Evolutionary conservation across 2,329 filamentous ascomycete species (phyloP).

Genomic region (Beauveria sp.): DNA sequence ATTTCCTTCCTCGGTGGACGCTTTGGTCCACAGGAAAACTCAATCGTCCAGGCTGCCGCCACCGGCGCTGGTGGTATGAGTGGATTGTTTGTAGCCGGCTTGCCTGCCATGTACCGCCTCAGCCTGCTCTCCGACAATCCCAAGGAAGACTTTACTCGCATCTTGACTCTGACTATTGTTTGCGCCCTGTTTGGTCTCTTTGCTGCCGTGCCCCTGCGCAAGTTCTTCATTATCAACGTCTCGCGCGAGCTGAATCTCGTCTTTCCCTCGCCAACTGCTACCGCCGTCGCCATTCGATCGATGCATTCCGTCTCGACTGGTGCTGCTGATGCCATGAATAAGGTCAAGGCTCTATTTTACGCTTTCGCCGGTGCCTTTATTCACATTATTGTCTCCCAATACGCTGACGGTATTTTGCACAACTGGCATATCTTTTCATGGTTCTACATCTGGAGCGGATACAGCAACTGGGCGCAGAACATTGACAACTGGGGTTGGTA

Average conservation of each 20-base stretch:
- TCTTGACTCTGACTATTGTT: slow-evolving; percentile 53
- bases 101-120: slow-evolving; percentile 54
- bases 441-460: slow-evolving; percentile 48
- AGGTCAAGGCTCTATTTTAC: slow-evolving; percentile 46
- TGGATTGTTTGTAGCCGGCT: slow-evolving; percentile 50
- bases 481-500: slow-evolving; percentile 57
- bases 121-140: slow-evolving; percentile 41
- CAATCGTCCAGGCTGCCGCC: slow-evolving; percentile 52
- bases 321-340: slow-evolving; percentile 43
- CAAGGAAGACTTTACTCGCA: slow-evolving; percentile 46
- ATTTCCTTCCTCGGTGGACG: slow-evolving; percentile 44
- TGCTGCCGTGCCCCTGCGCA: slow-evolving; percentile 54
- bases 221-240: slow-evolving; percentile 62
- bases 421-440: slow-evolving; percentile 48
- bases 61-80: slow-evolving; percentile 52
- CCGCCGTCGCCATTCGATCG: slow-evolving; percentile 53
- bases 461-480: slow-evolving; percentile 41
- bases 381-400: slow-evolving; percentile 50
- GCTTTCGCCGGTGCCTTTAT: slow-evolving; percentile 43
- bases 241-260: slow-evolving; percentile 51
- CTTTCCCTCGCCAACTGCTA: slow-evolving; percentile 53
- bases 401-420: slow-evolving; percentile 52
- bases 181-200: slow-evolving; percentile 59
- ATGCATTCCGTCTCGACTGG: slow-evolving; percentile 51
- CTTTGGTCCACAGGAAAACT: slow-evolving; percentile 56